These are phyloP conservation scores for Ramalina intermedia DNA, from an alignment of 495 filamentous ascomycete species.

Conservation along the genomic window DNA sequence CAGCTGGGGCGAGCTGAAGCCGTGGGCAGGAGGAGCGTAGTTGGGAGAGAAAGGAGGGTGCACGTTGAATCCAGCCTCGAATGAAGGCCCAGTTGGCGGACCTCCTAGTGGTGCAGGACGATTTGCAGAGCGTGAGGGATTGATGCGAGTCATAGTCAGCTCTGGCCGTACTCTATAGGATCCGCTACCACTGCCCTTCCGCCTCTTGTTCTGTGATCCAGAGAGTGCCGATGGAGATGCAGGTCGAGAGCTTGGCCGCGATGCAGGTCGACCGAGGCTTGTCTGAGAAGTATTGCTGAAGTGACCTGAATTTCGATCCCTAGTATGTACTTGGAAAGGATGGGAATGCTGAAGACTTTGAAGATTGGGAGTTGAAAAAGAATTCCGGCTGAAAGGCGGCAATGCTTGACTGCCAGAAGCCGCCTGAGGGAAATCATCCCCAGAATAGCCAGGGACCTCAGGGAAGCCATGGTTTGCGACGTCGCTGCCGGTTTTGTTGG, in stretches of 20 bases:
- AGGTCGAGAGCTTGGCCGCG: conserved; percentile 54
- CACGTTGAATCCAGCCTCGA: conserved; percentile 16
- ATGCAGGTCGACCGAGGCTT: conserved; percentile 36
- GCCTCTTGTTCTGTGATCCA: conserved; percentile 51
- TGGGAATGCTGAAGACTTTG: conserved; percentile 32
- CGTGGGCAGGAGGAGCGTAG: conserved; percentile 26
- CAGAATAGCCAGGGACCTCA: conserved; percentile 31
- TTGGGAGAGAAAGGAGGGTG: conserved; percentile 25
- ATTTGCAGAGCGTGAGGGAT: conserved; percentile 21
- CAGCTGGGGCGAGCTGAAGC: conserved; percentile 28
- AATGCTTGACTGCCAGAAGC: conserved; percentile 21
- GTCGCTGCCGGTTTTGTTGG: not conserved
- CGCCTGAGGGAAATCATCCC: conserved; percentile 28
- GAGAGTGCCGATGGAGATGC: conserved; percentile 50
- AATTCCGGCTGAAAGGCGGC: conserved; percentile 15
- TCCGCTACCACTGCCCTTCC: conserved; percentile 59
- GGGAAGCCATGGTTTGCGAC: conserved; percentile 22
- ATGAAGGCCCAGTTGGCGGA: conserved; percentile 15
- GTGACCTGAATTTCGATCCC: conserved; percentile 11
- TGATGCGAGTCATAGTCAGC: conserved; percentile 67
- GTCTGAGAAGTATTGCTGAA: conserved; percentile 20
- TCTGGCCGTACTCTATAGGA: conserved; percentile 51
- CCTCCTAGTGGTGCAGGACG: conserved; percentile 14
- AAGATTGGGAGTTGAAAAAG: conserved; percentile 36
- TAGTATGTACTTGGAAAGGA: conserved; percentile 29